These are phyloP conservation scores for Linnemannia exigua DNA, from an alignment of 192 early-diverging fungal species.

Conservation along the genomic window DNA sequence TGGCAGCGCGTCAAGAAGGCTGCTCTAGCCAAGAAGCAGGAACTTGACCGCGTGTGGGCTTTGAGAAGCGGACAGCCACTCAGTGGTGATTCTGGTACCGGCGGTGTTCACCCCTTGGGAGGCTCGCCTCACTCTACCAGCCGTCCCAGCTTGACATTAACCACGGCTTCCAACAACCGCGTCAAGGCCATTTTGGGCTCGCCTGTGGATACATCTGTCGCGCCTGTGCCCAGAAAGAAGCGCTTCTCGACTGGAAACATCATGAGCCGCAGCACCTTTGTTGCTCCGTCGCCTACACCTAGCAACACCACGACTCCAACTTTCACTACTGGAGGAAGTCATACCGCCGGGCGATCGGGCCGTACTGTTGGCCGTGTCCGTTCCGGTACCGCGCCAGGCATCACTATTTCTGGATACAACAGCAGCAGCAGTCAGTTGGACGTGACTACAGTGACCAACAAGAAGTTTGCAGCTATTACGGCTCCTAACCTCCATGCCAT, in stretches of 20 bases:
- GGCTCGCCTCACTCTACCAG: slow-evolving; percentile 4
- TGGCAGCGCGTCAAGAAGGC: slow-evolving; percentile 63
- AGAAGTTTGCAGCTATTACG: slow-evolving; percentile 11
- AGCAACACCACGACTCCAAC: neutral
- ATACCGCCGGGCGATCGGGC: neutral
- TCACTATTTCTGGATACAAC: neutral
- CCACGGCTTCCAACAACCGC: slow-evolving; percentile 41
- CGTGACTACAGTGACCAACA: slow-evolving; percentile 3
- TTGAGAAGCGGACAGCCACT: neutral
- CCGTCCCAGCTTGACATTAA: slow-evolving; percentile 33
- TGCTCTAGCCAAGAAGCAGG: slow-evolving; percentile 60
- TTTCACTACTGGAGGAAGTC: neutral
- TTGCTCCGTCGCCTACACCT: slow-evolving; percentile 32
- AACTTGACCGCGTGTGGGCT: slow-evolving; percentile 49
- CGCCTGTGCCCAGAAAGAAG: slow-evolving; percentile 29
- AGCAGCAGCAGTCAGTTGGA: slow-evolving; percentile 1
- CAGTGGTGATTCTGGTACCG: neutral
- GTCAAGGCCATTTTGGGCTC: slow-evolving; percentile 49
- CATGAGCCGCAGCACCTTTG: slow-evolving; percentile 27
- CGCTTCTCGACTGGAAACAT: slow-evolving; percentile 46
- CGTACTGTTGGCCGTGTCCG: slow-evolving; percentile 22
- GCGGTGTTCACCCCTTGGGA: slow-evolving; percentile 33
- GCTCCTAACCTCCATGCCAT: slow-evolving; percentile 41
- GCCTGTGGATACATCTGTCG: slow-evolving; percentile 13
- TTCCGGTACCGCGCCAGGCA: slow-evolving; percentile 34